Evolutionary conservation across 1,284 basidiomycete genomes (phyloP), one percentile per base, ranked within the genome.

Genomic region (Moniliophthora roreri): DNA sequence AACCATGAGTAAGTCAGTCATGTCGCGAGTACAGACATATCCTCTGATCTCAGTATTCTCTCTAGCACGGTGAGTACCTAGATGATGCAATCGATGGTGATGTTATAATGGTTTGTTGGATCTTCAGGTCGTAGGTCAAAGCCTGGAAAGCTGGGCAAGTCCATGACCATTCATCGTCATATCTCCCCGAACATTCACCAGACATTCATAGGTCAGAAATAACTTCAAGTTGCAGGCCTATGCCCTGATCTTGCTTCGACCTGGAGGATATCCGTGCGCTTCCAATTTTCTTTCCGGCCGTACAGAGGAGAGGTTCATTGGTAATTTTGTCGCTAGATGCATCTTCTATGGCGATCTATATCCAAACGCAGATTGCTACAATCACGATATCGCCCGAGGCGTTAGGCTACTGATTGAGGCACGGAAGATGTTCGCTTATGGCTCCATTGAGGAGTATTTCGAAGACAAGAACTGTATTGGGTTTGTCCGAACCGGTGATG

Each of bases 321-420:
- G 11, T 35, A n/a, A 13, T 35, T 21, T 18, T 35, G 41, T 26
- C 20, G 42, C 40, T 46, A 93, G 91, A 38, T 93, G 93, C 63
- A 85, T 97, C 28, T 98, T 98, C 71, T 93, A 93, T 58, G 94
- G 94, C 7, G 95, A 98, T 69, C 66, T 96, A 21, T 92, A 89
- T 61, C 85, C 83, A 0, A 87, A 89, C 60, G 60, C 72, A 37
- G 84, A 87, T 64, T 84, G 84, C 58, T 89, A 82, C 64, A 74
- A 83, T 58, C 73, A 76, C 54, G 64, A 66, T n/a, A 76, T 77
- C 7, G 75, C 84, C 3, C 64, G 62, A 32, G 77, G 77, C 41
- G 70, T 91, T 41, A 71, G 62, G 49, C 62, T 72, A 24, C 68
- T 92, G 36, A 78, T 91, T 32, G 66, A 74, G 42, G 80, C 75